Base-by-base conservation (phyloP, 2,329 filamentous ascomycete genomes). In the Aspergillus sp. region DNA sequence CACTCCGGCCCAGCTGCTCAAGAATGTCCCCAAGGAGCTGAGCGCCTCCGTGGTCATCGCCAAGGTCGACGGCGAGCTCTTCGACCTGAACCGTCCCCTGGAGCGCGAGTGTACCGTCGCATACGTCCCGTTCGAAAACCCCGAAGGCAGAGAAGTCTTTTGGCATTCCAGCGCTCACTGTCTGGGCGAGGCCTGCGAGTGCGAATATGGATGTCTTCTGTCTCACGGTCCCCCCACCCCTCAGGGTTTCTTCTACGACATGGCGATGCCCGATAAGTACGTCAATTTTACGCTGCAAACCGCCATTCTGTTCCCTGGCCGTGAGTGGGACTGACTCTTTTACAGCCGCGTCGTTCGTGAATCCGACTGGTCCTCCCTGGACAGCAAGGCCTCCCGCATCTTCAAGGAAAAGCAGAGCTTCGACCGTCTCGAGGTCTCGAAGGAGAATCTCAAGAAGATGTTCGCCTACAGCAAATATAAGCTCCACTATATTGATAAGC, bases 381-480 rank as follows among this genome's bases (percentile, higher is more conserved):
- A 96, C 76, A 85, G 81, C 55, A 85, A 91, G 58, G 89, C 92
- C 25, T 80, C 82, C 66, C 88, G 86, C 69, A 91, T 94, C 59
- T 89, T 96, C 74, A 97, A 97, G 80, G 92, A 97, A 76, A 96
- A 95, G 81, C 93, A 97, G 75, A 87, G 87, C 47, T 97, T 97
- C 70, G 89, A 97, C 78, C 86, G 94, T 54, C 79, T 97, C 45
- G 88, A 88, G 59, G 83, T 97, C 68, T 88, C 88, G 60, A 97
- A 97, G 76, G 88, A 93, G 50, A 87, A 97, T 61, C 81, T 97
- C 47, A 83, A 94, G 48, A 91, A 96, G 71, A 96, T 97, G 89
- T 97, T 97, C 79, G 85, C 86, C 64, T 95, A 96, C 81, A 97
- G 95, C 82, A 94, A 94, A 72, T 97, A 96, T 81, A 97, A 99